Conservation (phyloP, 257 asterid species). For the Gynochthodes officinalis region DNA sequence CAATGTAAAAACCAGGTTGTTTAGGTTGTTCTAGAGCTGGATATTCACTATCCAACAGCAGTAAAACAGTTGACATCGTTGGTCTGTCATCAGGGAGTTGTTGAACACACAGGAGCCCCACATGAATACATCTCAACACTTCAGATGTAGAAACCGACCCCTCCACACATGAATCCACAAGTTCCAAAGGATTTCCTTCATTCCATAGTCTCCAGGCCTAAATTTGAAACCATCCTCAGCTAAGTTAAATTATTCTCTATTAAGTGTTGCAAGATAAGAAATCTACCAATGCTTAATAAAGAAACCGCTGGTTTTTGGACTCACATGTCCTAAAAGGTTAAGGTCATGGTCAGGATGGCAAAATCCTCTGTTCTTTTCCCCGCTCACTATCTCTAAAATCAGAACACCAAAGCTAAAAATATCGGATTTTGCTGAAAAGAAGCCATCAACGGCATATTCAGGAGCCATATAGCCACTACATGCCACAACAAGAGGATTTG, state of each 20-base stretch:
- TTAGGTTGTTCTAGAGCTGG: constrained; percentile 24
- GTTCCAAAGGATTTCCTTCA: constrained; percentile 29
- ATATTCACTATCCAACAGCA: constrained; percentile 16
- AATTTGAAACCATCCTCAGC: background rate
- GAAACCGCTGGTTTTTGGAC: background rate
- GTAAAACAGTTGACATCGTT: constrained; percentile 23
- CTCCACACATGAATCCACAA: constrained; percentile 20
- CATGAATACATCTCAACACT: constrained; percentile 30
- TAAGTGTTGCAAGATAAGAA: background rate
- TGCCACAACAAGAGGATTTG: background rate
- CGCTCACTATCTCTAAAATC: constrained; percentile 33
- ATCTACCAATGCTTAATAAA: background rate
- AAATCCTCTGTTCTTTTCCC: constrained; percentile 29
- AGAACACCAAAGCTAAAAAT: constrained; percentile 38
- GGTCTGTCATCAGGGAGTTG: constrained; percentile 31
- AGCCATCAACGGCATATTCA: constrained; percentile 33
- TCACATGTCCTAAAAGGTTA: constrained; percentile 38
- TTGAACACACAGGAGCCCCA: constrained; percentile 32
- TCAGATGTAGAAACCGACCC: constrained; percentile 6
- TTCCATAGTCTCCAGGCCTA: constrained; percentile 33
- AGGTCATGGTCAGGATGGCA: constrained; percentile 30
- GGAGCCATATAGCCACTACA: constrained; percentile 40
- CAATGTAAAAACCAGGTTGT: constrained; percentile 29
- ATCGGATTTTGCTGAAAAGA: constrained; percentile 32
- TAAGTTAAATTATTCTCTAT: background rate